phyloP scores from a whole-genome alignment of 495 filamentous ascomycete species.

The Neurospora sp. region DNA sequence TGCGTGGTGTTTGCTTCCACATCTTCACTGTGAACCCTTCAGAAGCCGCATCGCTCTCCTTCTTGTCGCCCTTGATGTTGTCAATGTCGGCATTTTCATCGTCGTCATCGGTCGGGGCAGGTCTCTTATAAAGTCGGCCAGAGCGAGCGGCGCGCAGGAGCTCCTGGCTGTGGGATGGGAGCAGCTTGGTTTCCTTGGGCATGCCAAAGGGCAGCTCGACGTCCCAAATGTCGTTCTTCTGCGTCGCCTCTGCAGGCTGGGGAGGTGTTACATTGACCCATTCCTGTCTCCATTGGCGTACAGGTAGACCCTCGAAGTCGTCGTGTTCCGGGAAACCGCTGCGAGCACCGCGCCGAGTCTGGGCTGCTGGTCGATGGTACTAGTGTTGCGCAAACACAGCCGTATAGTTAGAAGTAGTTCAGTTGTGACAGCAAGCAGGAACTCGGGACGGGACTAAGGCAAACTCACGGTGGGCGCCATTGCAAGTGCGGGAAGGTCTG shows the following conservation, averaged over 20 bases:
- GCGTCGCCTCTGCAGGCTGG: constrained; percentile 42
- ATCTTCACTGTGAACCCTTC: constrained; percentile 62
- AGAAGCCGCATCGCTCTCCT: constrained; percentile 32
- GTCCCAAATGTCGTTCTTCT: constrained; percentile 41
- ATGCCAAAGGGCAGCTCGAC: constrained; percentile 59
- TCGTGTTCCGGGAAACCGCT: constrained; percentile 77
- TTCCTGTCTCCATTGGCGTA: constrained; percentile 80
- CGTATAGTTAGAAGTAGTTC: background rate
- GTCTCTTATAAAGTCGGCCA: constrained; percentile 55
- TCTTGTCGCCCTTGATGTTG: constrained; percentile 35
- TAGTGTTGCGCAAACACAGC: constrained; percentile 1
- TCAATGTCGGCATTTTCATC: constrained; percentile 38
- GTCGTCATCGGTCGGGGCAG: constrained; percentile 41
- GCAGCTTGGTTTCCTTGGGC: constrained; percentile 77
- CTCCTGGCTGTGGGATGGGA: constrained; percentile 68
- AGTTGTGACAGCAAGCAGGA: background rate
- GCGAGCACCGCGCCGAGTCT: constrained; percentile 62
- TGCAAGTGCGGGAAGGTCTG: background rate
- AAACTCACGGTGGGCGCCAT: constrained; percentile 26
- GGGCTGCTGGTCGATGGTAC: constrained; percentile 47
- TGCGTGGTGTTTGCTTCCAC: constrained; percentile 71
- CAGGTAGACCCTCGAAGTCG: constrained; percentile 84
- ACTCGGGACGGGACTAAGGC: background rate
- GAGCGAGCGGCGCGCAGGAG: constrained; percentile 77
- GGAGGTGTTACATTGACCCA: constrained; percentile 61